Evolutionary conservation across 768 basidiomycete species (phyloP).

Genomic region (Chalciporus piperatus): DNA sequence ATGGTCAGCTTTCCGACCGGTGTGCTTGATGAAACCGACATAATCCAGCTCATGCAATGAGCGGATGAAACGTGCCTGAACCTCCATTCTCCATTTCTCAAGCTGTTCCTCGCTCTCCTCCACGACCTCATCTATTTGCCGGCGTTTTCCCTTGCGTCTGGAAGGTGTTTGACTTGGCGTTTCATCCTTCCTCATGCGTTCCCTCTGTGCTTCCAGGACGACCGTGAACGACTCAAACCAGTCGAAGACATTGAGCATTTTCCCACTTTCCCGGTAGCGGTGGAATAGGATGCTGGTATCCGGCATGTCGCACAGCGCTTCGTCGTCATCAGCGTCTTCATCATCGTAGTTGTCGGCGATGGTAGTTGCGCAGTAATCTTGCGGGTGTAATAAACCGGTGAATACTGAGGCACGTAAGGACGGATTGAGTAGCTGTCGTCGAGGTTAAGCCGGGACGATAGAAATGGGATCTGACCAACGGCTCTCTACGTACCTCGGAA

Average conservation of each 20-base stretch:
- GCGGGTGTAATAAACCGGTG: constrained; percentile 58
- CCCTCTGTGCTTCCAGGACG: constrained; percentile 59
- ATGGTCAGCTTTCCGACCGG: constrained; percentile 75
- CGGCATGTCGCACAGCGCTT: constrained; percentile 52
- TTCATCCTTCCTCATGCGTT: neutral
- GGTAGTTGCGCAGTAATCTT: constrained; percentile 38
- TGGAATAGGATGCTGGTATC: constrained; percentile 76
- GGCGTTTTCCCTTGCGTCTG: constrained; percentile 25
- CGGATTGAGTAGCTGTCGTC: constrained; percentile 61
- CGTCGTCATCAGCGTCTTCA: constrained; percentile 24
- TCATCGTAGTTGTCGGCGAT: constrained; percentile 6
- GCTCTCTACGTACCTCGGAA: constrained; percentile 47
- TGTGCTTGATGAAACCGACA: constrained; percentile 77
- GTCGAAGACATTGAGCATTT: constrained; percentile 83
- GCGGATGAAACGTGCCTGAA: constrained; percentile 77
- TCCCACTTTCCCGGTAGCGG: constrained; percentile 75
- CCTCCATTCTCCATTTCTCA: constrained; percentile 58
- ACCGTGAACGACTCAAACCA: constrained; percentile 79
- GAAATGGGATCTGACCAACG: neutral
- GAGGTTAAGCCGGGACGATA: neutral
- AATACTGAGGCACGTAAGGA: constrained; percentile 60
- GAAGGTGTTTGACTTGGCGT: constrained; percentile 12
- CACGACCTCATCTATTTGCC: constrained; percentile 21
- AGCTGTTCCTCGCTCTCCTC: constrained; percentile 33
- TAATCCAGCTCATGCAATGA: constrained; percentile 81